Evolutionary conservation across 345 rosid species (phyloP).

Genomic region (Corymbia maculata): DNA sequence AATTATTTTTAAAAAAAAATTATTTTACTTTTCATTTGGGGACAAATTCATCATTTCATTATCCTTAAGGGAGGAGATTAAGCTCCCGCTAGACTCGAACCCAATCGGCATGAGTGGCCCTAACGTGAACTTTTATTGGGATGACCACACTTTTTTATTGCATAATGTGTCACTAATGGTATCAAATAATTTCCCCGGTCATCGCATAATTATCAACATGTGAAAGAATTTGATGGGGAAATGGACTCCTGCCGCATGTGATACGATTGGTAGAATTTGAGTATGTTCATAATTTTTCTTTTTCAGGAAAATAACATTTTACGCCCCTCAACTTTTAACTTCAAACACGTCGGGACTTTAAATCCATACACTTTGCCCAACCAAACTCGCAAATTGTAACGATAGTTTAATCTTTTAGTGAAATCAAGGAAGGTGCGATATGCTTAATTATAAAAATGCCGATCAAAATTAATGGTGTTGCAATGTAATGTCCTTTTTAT

Average conservation of each 20-base stretch:
- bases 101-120: background rate
- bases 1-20: too few relatives aligned
- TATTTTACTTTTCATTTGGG: too few relatives aligned
- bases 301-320: too few relatives aligned
- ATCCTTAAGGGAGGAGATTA: background rate
- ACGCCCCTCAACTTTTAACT: background rate
- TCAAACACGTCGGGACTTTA: background rate
- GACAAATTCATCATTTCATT: background rate
- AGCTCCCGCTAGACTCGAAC: background rate
- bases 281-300: background rate
- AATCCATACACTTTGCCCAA: background rate
- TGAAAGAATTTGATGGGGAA: too few relatives aligned
- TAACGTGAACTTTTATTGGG: too few relatives aligned
- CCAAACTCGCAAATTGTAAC: background rate
- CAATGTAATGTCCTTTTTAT: background rate
- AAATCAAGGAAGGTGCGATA: background rate
- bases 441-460: background rate
- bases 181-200: too few relatives aligned
- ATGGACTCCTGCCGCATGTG: background rate
- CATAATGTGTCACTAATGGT: background rate
- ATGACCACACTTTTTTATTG: too few relatives aligned
- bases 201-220: too few relatives aligned
- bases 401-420: accelerated
- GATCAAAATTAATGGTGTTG: too few relatives aligned
- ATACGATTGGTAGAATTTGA: background rate